phyloP scores from a whole-genome alignment of 2,329 filamentous ascomycete genomes.

The Pseudogymnoascus pannorum region DNA sequence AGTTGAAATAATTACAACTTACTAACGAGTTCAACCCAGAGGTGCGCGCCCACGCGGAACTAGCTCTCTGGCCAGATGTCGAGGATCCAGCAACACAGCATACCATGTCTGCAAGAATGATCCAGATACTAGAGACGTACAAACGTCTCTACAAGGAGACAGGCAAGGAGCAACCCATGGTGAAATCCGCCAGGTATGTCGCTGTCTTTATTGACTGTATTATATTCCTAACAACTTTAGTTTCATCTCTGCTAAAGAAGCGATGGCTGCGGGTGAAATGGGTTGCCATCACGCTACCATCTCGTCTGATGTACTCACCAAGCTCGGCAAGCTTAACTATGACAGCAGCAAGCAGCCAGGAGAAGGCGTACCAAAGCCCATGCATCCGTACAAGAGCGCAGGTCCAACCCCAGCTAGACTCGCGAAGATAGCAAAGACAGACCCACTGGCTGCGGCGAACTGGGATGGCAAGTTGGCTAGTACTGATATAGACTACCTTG shows the following conservation, averaged over 20 bases:
- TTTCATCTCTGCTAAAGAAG: conserved; percentile 37
- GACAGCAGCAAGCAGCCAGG: conserved; percentile 33
- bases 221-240: conserved; percentile 21
- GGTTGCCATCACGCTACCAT: conserved; percentile 41
- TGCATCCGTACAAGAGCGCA: conserved; percentile 33
- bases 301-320: conserved; percentile 32
- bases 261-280: conserved; percentile 39
- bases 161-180: conserved; percentile 40
- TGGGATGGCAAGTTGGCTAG: conserved; percentile 35
- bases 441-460: conserved; percentile 33
- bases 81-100: conserved; percentile 39
- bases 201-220: background rate
- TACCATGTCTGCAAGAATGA: conserved; percentile 39
- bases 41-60: conserved; percentile 36
- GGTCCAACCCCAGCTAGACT: conserved; percentile 30
- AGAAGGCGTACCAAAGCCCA: conserved; percentile 34
- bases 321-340: conserved; percentile 34
- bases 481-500: conserved; percentile 40
- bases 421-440: conserved; percentile 30
- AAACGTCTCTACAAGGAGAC: conserved; percentile 38
- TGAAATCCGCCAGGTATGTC: conserved; percentile 39
- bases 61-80: conserved; percentile 38
- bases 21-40: conserved; percentile 27
- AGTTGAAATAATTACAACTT: background rate
- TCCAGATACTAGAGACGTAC: conserved; percentile 43